Base-by-base conservation (phyloP, 2,329 filamentous ascomycete species). In the Colletotrichum godetiae region DNA sequence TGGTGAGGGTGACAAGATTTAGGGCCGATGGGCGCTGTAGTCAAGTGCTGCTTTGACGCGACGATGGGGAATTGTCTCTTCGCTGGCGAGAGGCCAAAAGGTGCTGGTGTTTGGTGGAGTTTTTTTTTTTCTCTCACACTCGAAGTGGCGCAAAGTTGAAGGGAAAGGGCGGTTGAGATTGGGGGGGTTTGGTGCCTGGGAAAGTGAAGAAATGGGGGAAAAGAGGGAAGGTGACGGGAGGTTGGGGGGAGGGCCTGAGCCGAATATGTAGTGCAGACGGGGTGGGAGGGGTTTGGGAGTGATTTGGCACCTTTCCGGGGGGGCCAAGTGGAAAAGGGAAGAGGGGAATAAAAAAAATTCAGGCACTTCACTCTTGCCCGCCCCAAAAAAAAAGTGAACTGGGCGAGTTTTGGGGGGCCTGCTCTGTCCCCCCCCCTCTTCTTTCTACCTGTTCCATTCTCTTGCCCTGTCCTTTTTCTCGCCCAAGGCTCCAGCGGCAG, bases 291-390 rank as follows among this genome's bases (percentile, higher is more conserved):
- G 68, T 55, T 70, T 65, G 67, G 53, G 67, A 73, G 70, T 73
- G 70, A 73, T 73, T 31, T 73, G 66, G 66, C 55, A 52, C 66
- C 62, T 65, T 64, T 49, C 59, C 67, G 75, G 57, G 53, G 68
- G 62, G 56, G 56, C 13, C 64, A 29, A 52, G 75, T 75, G 76
- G 74, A 75, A 77, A 71, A 60, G 76, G 78, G 79, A 76, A 79
- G 77, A 76, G 76, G 67, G 76, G 76, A 77, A 78, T 75, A 67
- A 79, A 78, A 78, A 74, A 78, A 76, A 78, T 68, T 75, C 77
- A 70, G 75, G 79, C 75, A 78, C 79, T 81, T 79, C 81, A 81
- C 80, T 72, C 81, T 76, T 80, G 80, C 74, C 33, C 59, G 53
- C 53, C 27, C 64, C 46, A 64, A 62, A 64, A 73, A 69, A 35